phyloP scores from a whole-genome alignment of 1,284 basidiomycete genomes.

The Papiliotrema laurentii region DNA sequence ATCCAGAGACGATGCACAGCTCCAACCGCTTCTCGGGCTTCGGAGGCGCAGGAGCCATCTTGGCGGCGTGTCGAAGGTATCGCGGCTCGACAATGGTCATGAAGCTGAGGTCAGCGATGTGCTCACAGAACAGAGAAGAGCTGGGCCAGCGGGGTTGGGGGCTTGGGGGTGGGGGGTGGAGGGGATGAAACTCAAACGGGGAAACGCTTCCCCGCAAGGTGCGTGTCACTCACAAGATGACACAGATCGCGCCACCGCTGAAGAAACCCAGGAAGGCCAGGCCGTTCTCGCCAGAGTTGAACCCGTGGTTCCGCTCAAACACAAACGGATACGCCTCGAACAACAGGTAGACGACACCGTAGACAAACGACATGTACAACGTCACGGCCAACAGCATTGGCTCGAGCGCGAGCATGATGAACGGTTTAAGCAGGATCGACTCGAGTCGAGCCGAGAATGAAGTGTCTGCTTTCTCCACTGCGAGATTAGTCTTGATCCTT shows the following conservation, averaged over 20 bases:
- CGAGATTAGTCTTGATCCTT: neutral
- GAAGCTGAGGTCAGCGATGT: constrained; percentile 12
- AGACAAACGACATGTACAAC: constrained; percentile 57
- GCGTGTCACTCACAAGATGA: constrained; percentile 24
- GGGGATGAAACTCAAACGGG: too few species aligned
- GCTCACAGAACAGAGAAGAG: too few species aligned
- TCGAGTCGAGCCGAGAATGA: constrained; percentile 45
- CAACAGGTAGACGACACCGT: constrained; percentile 42
- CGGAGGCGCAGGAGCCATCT: constrained; percentile 23
- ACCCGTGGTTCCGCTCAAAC: constrained; percentile 49
- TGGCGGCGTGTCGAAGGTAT: constrained; percentile 26
- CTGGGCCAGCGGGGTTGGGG: too few species aligned
- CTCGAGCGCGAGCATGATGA: constrained; percentile 64
- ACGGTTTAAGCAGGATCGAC: constrained; percentile 56
- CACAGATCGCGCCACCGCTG: constrained; percentile 42
- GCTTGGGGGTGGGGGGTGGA: too few species aligned
- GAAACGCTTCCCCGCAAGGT: too few species aligned
- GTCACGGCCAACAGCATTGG: constrained; percentile 72
- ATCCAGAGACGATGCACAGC: constrained; percentile 46
- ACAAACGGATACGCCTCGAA: constrained; percentile 51
- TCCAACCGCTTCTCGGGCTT: constrained; percentile 40
- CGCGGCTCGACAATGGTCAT: constrained; percentile 29
- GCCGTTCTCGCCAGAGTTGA: constrained; percentile 51
- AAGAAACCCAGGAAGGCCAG: constrained; percentile 53
- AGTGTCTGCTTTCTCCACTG: constrained; percentile 28